A percentile compares a stretch with the other conserved stretches of the same genome.
phyloP scores from a whole-genome alignment of 495 filamentous ascomycete species.

The Penicillium cosmopolitanum region DNA sequence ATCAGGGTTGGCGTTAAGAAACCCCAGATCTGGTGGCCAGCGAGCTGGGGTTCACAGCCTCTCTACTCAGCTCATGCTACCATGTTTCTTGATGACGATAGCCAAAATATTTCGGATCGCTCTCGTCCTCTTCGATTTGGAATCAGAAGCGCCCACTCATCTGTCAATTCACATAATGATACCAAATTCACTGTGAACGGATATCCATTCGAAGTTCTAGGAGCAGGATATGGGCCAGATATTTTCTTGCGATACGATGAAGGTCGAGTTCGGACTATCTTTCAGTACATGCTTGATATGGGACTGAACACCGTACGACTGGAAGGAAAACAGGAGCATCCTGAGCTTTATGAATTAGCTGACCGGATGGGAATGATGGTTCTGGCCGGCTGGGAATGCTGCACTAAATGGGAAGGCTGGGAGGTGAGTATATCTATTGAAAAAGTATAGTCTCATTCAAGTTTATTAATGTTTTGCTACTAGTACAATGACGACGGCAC shows the following conservation, averaged over 20 bases:
- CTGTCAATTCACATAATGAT: conserved; percentile 57
- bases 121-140: conserved; percentile 48
- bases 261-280: conserved; percentile 46
- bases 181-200: conserved; percentile 59
- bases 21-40: conserved; percentile 77
- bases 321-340: conserved; percentile 69
- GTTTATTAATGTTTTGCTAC: conserved; percentile 9
- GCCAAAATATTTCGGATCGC: conserved; percentile 45
- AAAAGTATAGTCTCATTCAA: no score
- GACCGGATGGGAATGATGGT: conserved; percentile 65
- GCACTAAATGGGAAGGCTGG: conserved; percentile 72
- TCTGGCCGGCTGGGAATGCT: conserved; percentile 68
- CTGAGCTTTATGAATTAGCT: conserved; percentile 59
- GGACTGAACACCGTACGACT: conserved; percentile 66
- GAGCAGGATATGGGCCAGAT: conserved; percentile 63
- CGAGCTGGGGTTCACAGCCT: conserved; percentile 73
- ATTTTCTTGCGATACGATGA: conserved; percentile 62
- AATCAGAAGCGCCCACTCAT: conserved; percentile 56
- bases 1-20: conserved; percentile 46
- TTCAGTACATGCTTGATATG: conserved; percentile 57
- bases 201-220: conserved; percentile 60
- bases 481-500: conserved; percentile 59
- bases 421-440: conserved; percentile 25
- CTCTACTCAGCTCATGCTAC: conserved; percentile 61
- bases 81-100: conserved; percentile 30